A percentile compares a stretch with the other conserved stretches of the same genome.
These are phyloP conservation scores for Protea cynaroides DNA, from an alignment of 164 flowering plant genomes.

Conservation along the genomic window DNA sequence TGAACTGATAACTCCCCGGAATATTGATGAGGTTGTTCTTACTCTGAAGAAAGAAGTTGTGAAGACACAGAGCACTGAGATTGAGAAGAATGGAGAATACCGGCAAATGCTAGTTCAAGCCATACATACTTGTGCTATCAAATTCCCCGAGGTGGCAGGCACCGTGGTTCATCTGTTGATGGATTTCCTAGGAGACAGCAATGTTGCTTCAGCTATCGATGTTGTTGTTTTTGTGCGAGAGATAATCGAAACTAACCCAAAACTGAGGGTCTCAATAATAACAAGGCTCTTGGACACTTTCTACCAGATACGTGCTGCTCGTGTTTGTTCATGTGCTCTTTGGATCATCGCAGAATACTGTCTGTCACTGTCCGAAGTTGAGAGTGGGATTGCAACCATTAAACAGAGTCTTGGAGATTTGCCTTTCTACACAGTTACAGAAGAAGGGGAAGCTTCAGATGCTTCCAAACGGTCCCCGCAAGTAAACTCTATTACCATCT, in stretches of 20 bases:
- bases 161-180: slow-evolving; percentile 92
- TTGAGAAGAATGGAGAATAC: slow-evolving; percentile 92
- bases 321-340: slow-evolving; percentile 92
- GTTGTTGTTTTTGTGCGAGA: slow-evolving; percentile 86
- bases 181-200: slow-evolving; percentile 94
- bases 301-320: slow-evolving; percentile 83
- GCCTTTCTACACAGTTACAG: slow-evolving; percentile 48
- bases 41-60: slow-evolving; percentile 91
- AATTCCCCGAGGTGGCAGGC: slow-evolving; percentile 95
- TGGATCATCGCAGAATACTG: slow-evolving; percentile 94
- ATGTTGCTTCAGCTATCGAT: slow-evolving; percentile 87
- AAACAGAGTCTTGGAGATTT: slow-evolving; percentile 91
- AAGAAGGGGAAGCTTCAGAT: slow-evolving; percentile 60
- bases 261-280: slow-evolving; percentile 79
- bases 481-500: slow-evolving; percentile 52
- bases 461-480: slow-evolving; percentile 56
- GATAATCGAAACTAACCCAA: slow-evolving; percentile 87
- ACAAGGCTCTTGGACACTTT: slow-evolving; percentile 87
- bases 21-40: slow-evolving; percentile 84
- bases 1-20: slow-evolving; percentile 33
- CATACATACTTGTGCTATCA: slow-evolving; percentile 86
- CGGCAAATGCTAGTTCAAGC: slow-evolving; percentile 96
- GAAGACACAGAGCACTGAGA: slow-evolving; percentile 86
- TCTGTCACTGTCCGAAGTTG: slow-evolving; percentile 88
- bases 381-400: slow-evolving; percentile 71